These are phyloP conservation scores for Musa balbisiana DNA, from an alignment of 202 grass and related monocot genomes.

Conservation along the genomic window DNA sequence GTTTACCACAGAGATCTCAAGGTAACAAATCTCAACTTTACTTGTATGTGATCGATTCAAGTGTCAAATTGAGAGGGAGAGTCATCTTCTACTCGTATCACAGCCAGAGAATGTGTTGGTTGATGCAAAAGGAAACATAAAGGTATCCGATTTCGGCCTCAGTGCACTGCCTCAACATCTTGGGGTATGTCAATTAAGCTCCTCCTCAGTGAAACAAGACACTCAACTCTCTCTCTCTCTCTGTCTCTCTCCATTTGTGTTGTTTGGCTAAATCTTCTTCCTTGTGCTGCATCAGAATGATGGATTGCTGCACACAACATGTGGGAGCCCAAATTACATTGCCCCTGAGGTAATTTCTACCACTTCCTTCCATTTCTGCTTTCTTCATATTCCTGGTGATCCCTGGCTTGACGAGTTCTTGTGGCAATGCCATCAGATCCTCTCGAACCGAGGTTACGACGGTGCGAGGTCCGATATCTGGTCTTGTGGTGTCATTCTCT, in stretches of 20 bases:
- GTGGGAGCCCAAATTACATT: conserved; percentile 92
- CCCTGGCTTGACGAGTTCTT: conserved; percentile 16
- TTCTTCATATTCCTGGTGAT: not conserved
- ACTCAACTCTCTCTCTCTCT: conserved; percentile 13
- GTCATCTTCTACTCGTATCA: conserved; percentile 16
- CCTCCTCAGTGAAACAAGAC: conserved; percentile 9
- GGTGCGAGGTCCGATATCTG: conserved; percentile 77
- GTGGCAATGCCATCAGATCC: conserved; percentile 46
- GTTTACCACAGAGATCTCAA: conserved; percentile 94
- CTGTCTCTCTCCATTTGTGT: conserved; percentile 12
- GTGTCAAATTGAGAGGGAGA: no score
- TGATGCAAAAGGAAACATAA: conserved; percentile 94
- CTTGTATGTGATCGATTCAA: not conserved
- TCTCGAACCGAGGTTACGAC: conserved; percentile 84
- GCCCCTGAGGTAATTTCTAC: conserved; percentile 58
- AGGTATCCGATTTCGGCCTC: conserved; percentile 88
- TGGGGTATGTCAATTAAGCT: conserved; percentile 34
- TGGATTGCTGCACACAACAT: conserved; percentile 86
- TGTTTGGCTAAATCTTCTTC: conserved; percentile 1
- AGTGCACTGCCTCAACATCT: conserved; percentile 75
- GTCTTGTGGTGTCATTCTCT: conserved; percentile 88
- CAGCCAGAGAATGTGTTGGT: conserved; percentile 92
- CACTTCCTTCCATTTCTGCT: not conserved
- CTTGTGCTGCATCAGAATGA: conserved; percentile 45
- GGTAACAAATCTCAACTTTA: conserved; percentile 19